phyloP scores from a whole-genome alignment of 2,329 filamentous ascomycete species.

The Aspergillus tamarii region DNA sequence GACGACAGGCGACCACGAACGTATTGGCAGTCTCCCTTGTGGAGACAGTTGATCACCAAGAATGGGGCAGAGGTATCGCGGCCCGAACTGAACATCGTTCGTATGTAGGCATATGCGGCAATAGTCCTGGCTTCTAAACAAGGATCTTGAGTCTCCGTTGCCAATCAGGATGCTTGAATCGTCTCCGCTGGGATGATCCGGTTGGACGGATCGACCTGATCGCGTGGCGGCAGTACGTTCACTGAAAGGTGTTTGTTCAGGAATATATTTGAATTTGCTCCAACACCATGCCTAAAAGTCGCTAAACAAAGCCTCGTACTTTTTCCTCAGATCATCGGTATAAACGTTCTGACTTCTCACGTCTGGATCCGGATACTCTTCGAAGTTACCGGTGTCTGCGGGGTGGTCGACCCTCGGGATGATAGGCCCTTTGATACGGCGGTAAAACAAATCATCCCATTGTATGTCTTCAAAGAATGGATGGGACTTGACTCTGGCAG shows the following conservation, averaged over 20 bases:
- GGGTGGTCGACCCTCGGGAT: conserved; percentile 62
- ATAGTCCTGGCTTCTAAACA: neutral
- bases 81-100: neutral
- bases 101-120: neutral
- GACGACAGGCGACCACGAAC: neutral
- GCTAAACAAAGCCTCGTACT: conserved; percentile 63
- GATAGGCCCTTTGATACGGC: conserved; percentile 63
- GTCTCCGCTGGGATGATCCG: neutral
- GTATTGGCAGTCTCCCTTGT: neutral
- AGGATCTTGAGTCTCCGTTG: neutral
- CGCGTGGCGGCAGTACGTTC: neutral
- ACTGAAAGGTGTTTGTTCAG: neutral
- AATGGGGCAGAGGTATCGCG: neutral
- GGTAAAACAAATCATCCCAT: conserved; percentile 66
- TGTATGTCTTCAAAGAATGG: conserved; percentile 64
- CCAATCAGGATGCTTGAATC: neutral
- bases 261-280: neutral
- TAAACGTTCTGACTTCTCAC: conserved; percentile 55
- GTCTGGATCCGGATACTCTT: conserved; percentile 64
- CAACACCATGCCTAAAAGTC: conserved; percentile 57
- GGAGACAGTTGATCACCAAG: neutral
- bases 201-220: neutral
- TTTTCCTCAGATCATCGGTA: conserved; percentile 62
- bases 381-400: conserved; percentile 67
- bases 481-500: conserved; percentile 62